A percentile compares a stretch with the other conserved stretches of the same genome.
Evolutionary conservation across 129 eudicot genomes (phyloP).

Genomic region (Mikania micrantha): DNA sequence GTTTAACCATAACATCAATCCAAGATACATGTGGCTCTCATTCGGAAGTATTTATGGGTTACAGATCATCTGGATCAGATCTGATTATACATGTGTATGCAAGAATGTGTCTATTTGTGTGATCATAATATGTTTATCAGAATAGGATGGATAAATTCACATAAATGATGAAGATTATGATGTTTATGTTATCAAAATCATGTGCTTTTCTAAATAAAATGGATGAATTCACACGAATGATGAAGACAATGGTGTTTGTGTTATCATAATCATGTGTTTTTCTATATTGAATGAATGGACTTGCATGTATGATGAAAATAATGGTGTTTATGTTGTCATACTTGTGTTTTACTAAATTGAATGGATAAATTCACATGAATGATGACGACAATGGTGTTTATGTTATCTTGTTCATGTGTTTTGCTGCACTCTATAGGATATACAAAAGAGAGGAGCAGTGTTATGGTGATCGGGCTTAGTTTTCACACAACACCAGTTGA

Average conservation of each 20-base stretch:
- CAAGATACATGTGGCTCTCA: background rate
- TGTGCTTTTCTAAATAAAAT: background rate
- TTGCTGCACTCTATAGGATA: slow-evolving; percentile 17
- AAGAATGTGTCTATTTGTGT: slow-evolving; percentile 2
- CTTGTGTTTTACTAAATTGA: background rate
- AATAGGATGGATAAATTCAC: too few relatives aligned
- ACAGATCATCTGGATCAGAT: background rate
- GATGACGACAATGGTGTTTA: background rate
- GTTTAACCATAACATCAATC: background rate
- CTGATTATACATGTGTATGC: background rate
- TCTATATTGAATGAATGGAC: background rate
- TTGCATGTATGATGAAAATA: background rate
- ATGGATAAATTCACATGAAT: background rate
- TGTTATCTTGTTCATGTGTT: slow-evolving; percentile 12
- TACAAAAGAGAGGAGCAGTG: slow-evolving; percentile 66
- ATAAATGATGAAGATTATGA: too few relatives aligned
- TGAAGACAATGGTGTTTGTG: slow-evolving; percentile 1
- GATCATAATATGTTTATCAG: too few relatives aligned
- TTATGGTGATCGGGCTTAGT: slow-evolving; percentile 63
- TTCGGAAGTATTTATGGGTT: background rate
- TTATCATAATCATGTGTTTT: slow-evolving; percentile 11
- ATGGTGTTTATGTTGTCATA: slow-evolving; percentile 11
- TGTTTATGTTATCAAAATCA: background rate
- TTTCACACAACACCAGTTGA: slow-evolving; percentile 69
- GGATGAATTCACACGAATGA: background rate